A percentile compares a stretch with the other conserved stretches of the same genome.
phyloP scores from a whole-genome alignment of 768 basidiomycete species.

The Boletus tomentosulus region DNA sequence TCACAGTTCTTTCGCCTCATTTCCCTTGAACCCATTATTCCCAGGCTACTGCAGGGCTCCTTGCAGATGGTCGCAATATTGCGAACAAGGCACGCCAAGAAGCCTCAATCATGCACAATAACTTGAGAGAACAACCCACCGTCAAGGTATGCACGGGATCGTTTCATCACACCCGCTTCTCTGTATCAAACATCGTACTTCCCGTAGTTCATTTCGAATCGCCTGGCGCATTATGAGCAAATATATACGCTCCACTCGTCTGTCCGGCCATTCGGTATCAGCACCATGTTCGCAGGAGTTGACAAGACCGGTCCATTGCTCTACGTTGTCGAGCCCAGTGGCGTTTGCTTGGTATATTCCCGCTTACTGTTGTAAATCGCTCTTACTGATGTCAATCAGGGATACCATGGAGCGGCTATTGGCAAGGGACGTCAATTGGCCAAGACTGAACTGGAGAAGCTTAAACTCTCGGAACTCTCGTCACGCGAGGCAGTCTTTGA shows the following conservation, averaged over 20 bases:
- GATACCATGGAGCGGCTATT: slow-evolving; percentile 93
- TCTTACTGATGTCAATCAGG: slow-evolving; percentile 42
- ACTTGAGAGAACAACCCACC: slow-evolving; percentile 68
- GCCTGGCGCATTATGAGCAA: slow-evolving; percentile 87
- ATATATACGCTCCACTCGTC: slow-evolving; percentile 97
- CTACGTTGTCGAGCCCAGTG: slow-evolving; percentile 92
- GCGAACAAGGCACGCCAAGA: slow-evolving; percentile 84
- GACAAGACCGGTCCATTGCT: slow-evolving; percentile 86
- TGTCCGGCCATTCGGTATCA: slow-evolving; percentile 94
- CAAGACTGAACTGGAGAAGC: slow-evolving; percentile 97
- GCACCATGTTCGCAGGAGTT: slow-evolving; percentile 84
- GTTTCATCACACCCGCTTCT: not conserved
- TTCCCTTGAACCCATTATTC: slow-evolving; percentile 1
- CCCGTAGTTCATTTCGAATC: slow-evolving; percentile 58
- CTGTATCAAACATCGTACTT: not conserved
- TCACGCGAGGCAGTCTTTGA: slow-evolving; percentile 85
- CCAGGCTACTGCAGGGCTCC: slow-evolving; percentile 88
- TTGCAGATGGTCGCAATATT: slow-evolving; percentile 90
- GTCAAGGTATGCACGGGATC: slow-evolving; percentile 57
- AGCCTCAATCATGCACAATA: slow-evolving; percentile 66
- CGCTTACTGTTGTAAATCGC: not conserved
- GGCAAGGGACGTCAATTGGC: slow-evolving; percentile 98
- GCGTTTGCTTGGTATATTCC: slow-evolving; percentile 74
- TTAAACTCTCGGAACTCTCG: slow-evolving; percentile 77
- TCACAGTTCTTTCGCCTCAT: not conserved